Base-by-base conservation (phyloP, 192 early-diverging fungal species). In the Blastocladiella britannica region DNA sequence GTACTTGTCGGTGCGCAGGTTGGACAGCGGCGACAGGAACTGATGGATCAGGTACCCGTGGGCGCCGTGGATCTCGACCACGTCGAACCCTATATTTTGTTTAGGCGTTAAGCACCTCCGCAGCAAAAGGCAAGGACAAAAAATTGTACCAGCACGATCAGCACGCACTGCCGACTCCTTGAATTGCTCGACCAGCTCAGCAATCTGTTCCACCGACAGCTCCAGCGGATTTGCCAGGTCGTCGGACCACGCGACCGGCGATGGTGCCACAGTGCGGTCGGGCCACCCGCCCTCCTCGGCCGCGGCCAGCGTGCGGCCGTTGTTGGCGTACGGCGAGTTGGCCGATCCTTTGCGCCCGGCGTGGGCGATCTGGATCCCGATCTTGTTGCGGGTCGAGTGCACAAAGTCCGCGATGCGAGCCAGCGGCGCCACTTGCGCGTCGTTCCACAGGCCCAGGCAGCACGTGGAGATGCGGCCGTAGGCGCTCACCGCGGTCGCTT, bases 11-110 rank as follows among this genome's bases (percentile, higher is more conserved):
- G 87, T 90, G 59, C 93, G 83, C 25, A 76, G 54, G 68, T 97
- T 97, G 55, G 82, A 70, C 29, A 87, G 56, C 3, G 85, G 82
- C 20, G 82, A 85, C 20, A 91, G 60, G 61, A 94, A 95, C 63
- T 80, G 70, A 65, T 82, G 70, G 55, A 88, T 62, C 52, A 95
- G 67, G 64, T 92, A 95, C 7, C 93, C 93, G 66, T 97, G 89
- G 2, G 93, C 91, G 53, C 70, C 77, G 58, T 93, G 91, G 24
- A 97, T 70, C 67, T 97, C 93, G 28, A 94, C 68, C n/a, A 81
- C 82, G 58, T 93, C 88, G 64, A 93, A 87, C 3, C 87, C 88
- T 4, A 87, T 89, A 56, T 78, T 71, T 20, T 47, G n/a, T n/a
- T n/a, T n/a, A n/a, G n/a, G n/a, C n/a, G n/a, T n/a, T n/a, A n/a